These are phyloP conservation scores for Lecanosticta acicola DNA, from an alignment of 2,329 filamentous ascomycete genomes.

Conservation along the genomic window DNA sequence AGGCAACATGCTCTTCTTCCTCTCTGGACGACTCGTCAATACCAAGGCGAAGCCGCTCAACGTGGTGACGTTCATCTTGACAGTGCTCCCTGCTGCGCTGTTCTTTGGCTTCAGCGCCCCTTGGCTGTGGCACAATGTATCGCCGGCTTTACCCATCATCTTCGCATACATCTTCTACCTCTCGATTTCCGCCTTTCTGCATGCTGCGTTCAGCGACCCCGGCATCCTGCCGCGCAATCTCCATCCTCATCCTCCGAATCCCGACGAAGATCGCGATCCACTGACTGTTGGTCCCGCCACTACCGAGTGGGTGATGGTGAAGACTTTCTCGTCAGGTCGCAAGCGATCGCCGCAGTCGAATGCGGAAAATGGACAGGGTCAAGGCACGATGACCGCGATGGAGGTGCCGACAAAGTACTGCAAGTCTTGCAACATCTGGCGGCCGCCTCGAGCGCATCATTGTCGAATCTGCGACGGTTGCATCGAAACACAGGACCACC, in stretches of 20 bases:
- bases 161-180: slow-evolving; percentile 91
- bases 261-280: slow-evolving; percentile 68
- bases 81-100: slow-evolving; percentile 71
- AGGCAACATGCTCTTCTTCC: slow-evolving; percentile 86
- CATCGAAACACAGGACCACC: slow-evolving; percentile 93
- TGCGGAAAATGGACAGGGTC: slow-evolving; percentile 32
- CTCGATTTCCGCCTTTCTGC: slow-evolving; percentile 86
- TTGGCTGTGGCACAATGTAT: slow-evolving; percentile 80
- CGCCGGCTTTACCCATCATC: slow-evolving; percentile 78
- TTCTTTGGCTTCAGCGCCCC: slow-evolving; percentile 83
- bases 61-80: slow-evolving; percentile 72
- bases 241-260: slow-evolving; percentile 74
- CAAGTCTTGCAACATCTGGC: slow-evolving; percentile 96
- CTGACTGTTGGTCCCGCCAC: slow-evolving; percentile 75
- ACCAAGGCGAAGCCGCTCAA: slow-evolving; percentile 83
- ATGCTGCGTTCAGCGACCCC: slow-evolving; percentile 86
- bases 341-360: slow-evolving; percentile 10
- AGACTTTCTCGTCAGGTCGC: slow-evolving; percentile 24
- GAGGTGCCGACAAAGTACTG: slow-evolving; percentile 98
- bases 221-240: slow-evolving; percentile 90
- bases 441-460: slow-evolving; percentile 89
- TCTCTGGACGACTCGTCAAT: slow-evolving; percentile 77
- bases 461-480: slow-evolving; percentile 97
- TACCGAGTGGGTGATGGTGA: slow-evolving; percentile 87
- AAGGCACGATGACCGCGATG: slow-evolving; percentile 62